Base-by-base conservation (phyloP, 140 eudicot species). In the Erigeron philadelphicus region DNA sequence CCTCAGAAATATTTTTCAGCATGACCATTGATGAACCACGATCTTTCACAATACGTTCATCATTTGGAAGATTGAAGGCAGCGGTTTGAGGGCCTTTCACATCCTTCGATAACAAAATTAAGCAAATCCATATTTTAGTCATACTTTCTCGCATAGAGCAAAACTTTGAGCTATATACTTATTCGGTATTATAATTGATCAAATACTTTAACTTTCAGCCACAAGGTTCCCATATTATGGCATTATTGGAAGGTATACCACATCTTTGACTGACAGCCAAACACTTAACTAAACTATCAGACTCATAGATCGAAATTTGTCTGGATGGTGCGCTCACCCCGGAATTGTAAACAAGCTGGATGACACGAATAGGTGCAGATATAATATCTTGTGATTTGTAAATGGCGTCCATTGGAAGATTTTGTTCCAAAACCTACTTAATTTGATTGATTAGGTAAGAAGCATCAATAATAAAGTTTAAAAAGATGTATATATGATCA, bases 11-110 rank as follows among this genome's bases (percentile, higher is more conserved):
- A 82, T 93, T 93, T 78, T 93, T 93, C 70, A 93, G 84, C 82
- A 89, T 89, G 83, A 89, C 98, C 98, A 93, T 93, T 38, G 98
- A 87, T 47, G 98, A 75, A 76, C 98, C 98, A 40, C 95, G 90
- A 65, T 93, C 97, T 56, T 87, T 93, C 17, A 93, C 96, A 49
- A 93, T 93, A 18, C 90, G 88, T 61, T 93, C 98, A 60, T 89
- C 96, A 73, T 89, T 93, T 43, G 98, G 98, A 74, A 93, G 95
- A 87, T 93, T 93, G 68, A 93, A 93, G 46, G 98, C 98, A 50
- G 65, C 94, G 61, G 98, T 89, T 82, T 93, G 98, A 68, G 98
- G 96, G 5, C 98, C 98, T 81, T 87, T 93, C 60, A 93, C 98
- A 72, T 89, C 98, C 98, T 93, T 84, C 76, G 78, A 21, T 75